Percentiles rank a stretch among this genome's conserved stretches.
phyloP scores from a whole-genome alignment of 306 rosid species.

The Ochetophila trinervis region DNA sequence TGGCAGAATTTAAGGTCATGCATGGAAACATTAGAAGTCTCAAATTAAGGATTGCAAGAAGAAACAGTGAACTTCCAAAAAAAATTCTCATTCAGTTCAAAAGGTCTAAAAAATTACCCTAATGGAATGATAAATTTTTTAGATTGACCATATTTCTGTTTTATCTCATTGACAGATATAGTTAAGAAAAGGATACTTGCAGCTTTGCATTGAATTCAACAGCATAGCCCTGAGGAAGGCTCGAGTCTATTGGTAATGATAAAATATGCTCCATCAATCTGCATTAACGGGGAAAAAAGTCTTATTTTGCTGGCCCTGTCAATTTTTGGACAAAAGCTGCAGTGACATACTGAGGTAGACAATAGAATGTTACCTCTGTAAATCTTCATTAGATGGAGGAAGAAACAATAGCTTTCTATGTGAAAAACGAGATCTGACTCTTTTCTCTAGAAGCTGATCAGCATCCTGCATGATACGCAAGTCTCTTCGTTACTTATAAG shows the following conservation, averaged over 20 bases:
- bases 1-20: neutral
- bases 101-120: neutral
- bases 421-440: conserved; percentile 94
- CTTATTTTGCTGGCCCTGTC: neutral
- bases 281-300: conserved; percentile 23
- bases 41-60: neutral
- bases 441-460: conserved; percentile 88
- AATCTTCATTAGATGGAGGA: conserved; percentile 69
- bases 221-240: conserved; percentile 66
- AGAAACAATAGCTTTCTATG: conserved; percentile 81
- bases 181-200: conserved; percentile 69
- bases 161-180: neutral
- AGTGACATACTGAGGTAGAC: conserved; percentile 10
- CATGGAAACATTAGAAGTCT: neutral
- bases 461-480: conserved; percentile 66
- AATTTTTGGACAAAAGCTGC: conserved; percentile 16
- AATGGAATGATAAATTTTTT: neutral
- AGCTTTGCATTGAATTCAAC: conserved; percentile 58
- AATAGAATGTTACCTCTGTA: conserved; percentile 43
- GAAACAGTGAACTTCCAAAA: neutral
- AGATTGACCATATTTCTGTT: neutral
- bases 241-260: conserved; percentile 58
- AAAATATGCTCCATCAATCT: conserved; percentile 76
- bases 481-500: conserved; percentile 17
- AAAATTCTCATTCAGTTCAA: neutral